Evolutionary conservation across 331 rosid genomes (phyloP), one percentile per base, ranked within the genome.

Genomic region (Rosa hybrid): DNA sequence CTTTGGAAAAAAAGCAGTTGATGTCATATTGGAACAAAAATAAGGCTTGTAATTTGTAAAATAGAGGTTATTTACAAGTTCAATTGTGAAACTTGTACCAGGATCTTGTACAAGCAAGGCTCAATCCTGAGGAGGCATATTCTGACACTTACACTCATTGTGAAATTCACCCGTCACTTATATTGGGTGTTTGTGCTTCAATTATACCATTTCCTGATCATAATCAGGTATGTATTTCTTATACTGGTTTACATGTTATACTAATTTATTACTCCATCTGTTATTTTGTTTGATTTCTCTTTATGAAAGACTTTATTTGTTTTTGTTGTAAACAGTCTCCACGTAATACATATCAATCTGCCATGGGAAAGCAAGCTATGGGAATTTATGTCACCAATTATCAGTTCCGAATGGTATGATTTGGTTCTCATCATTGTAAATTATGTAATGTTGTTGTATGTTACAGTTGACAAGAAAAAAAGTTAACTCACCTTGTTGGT

Each of bases 351-450:
- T 91, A 96, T 80, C 99, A 96, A 81, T 96, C 98, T 78, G 99
- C 99, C 63, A 96, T 96, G 99, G 99, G 98, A 70, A 96, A 93
- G 84, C 97, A 96, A 91, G 99, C 98, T 12, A 93, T 96, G 97
- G 99, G 99, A 81, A 96, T 96, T 50, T 96, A 96, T 80, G 97
- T 96, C 81, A 96, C 99, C 82, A 96, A 96, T 81, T 96, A 93
- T 90, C 98, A 96, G 88, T 96, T 93, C 84, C 93, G 98, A 85
- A 96, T 96, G 99, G 99, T 96, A 91, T 62, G 72, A 68, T 77
- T 82, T 78, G 11, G 59, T 76, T 81, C 27, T 34, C 77, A 20
- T 21, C 64, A 21, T 77, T 67, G 71, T 81, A 80, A 80, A 72
- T 60, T 63, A 41, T 18, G 25, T 8, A 18, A 25, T 75, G 34